Evolutionary conservation across 495 filamentous ascomycete genomes (phyloP), one percentile per base, ranked within the genome.

Genomic region (Cercophora samala): DNA sequence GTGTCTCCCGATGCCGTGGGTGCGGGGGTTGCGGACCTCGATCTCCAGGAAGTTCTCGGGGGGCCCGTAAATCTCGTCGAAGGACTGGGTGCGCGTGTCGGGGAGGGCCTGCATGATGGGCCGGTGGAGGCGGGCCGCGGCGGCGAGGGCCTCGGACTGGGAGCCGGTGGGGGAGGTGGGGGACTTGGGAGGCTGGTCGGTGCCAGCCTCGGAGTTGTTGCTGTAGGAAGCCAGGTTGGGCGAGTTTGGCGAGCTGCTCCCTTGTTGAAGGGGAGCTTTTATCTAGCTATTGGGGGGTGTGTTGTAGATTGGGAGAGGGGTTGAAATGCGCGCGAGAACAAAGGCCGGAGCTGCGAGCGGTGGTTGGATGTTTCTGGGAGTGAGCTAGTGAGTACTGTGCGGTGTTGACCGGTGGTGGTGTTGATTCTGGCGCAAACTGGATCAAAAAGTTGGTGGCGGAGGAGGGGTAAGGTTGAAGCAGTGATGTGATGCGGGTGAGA

Each of bases 21-120:
- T 99, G 79, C 93, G 93, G 18, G 95, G 95, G 74, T 96, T 95
- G 73, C 90, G 89, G 71, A 97, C 95, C 81, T 99, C 96, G 58
- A 99, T 96, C 82, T 99, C 95, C 51, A 99, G 86, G 76, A 97
- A 97, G 80, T 99, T 99, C 85, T 99, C 95, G 18, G 96, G 95
- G 17, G 93, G 93, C 4, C 93, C 95, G 78, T 99, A 99, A 76
- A 98, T 97, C 85, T 99, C 95, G 81, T 99, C 95, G 74, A 97
- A 99, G 72, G 89, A 93, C 83, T 99, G 95, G 76, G 90, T 87
- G 69, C 94, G 91, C 72, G 89, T 89, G 78, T 92, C 90, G 17
- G 91, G 91, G 81, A 93, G 88, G 65, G 90, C 88, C 81, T 91
- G 89, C 89, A 93, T 88, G 67, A 84, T 89, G 75, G 82, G 79